A percentile compares a stretch with the other conserved stretches of the same genome.
phyloP scores from a whole-genome alignment of 2,329 filamentous ascomycete genomes.

The Venturia pyrina region DNA sequence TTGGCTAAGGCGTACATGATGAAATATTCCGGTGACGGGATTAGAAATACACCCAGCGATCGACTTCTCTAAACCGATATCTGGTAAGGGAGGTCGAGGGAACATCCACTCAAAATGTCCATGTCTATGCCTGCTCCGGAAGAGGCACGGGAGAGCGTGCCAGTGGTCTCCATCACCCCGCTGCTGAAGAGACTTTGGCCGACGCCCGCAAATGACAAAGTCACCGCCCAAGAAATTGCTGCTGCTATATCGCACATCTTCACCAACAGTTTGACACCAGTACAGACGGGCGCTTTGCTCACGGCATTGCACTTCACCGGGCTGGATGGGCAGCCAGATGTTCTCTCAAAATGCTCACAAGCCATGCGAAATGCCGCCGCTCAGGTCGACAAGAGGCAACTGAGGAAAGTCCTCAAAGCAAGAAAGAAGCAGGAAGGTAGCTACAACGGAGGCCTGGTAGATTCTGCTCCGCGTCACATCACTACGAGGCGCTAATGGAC shows the following conservation, averaged over 20 bases:
- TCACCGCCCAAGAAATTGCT: slow-evolving; percentile 74
- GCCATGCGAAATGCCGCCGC: slow-evolving; percentile 76
- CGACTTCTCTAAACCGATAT: no score
- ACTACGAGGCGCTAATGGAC: background rate
- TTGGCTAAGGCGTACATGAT: background rate
- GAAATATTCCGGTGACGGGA: no score
- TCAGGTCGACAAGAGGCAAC: slow-evolving; percentile 53
- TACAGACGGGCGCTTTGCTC: slow-evolving; percentile 77
- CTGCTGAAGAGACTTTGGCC: slow-evolving; percentile 66
- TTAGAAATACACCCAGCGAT: no score
- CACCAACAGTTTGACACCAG: slow-evolving; percentile 76
- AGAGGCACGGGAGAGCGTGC: background rate
- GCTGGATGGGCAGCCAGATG: slow-evolving; percentile 72
- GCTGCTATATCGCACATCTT: slow-evolving; percentile 87
- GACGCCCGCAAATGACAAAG: slow-evolving; percentile 37
- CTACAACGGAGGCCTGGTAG: slow-evolving; percentile 75
- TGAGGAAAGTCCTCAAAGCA: slow-evolving; percentile 51
- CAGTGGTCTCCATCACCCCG: slow-evolving; percentile 51
- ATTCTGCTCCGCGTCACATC: background rate
- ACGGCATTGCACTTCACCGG: slow-evolving; percentile 88
- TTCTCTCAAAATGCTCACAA: slow-evolving; percentile 73
- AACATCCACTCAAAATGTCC: background rate
- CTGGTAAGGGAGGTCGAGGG: no score
- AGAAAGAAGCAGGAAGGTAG: slow-evolving; percentile 56
- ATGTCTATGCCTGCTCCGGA: background rate